A percentile compares a stretch with the other conserved stretches of the same genome.
Evolutionary conservation across 805 yeast genomes (phyloP).

Genomic region (Wickerhamia fluorescens): DNA sequence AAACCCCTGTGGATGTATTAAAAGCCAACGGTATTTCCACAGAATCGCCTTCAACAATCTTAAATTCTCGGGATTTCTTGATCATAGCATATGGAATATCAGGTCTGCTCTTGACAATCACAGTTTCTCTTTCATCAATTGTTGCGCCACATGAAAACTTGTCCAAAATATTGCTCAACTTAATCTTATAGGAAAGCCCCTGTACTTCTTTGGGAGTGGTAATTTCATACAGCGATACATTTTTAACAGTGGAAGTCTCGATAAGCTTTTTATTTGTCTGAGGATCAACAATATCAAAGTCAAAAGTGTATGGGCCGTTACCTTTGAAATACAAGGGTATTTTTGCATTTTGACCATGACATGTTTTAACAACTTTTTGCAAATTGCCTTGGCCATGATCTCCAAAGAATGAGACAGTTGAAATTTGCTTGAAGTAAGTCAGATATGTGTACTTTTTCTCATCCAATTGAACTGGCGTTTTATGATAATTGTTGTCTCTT

Average conservation of each 20-base stretch:
- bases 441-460: conserved; percentile 46
- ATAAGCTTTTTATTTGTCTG: conserved; percentile 13
- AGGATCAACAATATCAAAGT: conserved; percentile 58
- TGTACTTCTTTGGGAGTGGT: conserved; percentile 45
- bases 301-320: conserved; percentile 66
- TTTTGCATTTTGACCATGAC: conserved; percentile 21
- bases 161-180: conserved; percentile 62
- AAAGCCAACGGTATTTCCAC: conserved; percentile 49
- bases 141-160: conserved; percentile 74
- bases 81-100: conserved; percentile 50
- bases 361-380: conserved; percentile 15
- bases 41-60: conserved; percentile 56
- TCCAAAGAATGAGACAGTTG: conserved; percentile 34
- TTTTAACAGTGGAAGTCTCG: conserved; percentile 26
- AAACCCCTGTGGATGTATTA: conserved; percentile 25
- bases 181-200: conserved; percentile 71
- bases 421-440: conserved; percentile 67
- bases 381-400: too few relatives aligned
- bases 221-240: conserved; percentile 30
- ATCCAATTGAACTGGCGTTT: conserved; percentile 26
- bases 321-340: conserved; percentile 67
- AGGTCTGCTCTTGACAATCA: conserved; percentile 56
- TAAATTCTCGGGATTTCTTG: conserved; percentile 3
- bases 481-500: conserved; percentile 54
- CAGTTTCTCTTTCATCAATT: conserved; percentile 48